These are phyloP conservation scores for Monilinia aucupariae DNA, from an alignment of 2,329 filamentous ascomycete genomes.

Conservation along the genomic window DNA sequence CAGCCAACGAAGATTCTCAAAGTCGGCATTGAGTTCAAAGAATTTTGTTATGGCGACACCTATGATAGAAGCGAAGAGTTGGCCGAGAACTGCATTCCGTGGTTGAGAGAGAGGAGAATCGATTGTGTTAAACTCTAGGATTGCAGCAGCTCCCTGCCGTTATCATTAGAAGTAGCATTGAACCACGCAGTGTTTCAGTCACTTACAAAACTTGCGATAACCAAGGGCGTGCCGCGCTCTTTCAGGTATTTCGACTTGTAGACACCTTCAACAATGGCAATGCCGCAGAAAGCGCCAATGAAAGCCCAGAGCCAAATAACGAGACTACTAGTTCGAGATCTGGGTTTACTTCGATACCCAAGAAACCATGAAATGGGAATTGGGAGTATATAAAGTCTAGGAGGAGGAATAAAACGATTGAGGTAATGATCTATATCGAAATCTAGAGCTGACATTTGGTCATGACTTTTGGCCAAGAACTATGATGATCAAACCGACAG, in stretches of 20 bases:
- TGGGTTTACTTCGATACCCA: conserved; percentile 48
- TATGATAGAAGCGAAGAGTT: conserved; percentile 55
- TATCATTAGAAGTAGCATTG: background rate
- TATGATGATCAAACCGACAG: background rate
- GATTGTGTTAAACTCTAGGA: conserved; percentile 69
- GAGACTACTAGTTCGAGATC: conserved; percentile 48
- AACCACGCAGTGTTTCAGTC: background rate
- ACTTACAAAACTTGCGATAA: conserved; percentile 68
- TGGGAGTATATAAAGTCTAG: conserved; percentile 60
- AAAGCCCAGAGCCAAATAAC: conserved; percentile 57
- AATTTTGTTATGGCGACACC: conserved; percentile 61
- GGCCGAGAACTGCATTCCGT: conserved; percentile 62
- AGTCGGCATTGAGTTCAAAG: conserved; percentile 47
- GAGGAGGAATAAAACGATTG: conserved; percentile 63
- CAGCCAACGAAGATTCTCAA: conserved; percentile 54
- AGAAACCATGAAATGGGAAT: conserved; percentile 62
- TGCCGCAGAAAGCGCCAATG: conserved; percentile 56
- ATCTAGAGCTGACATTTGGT: conserved; percentile 17
- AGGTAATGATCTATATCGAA: conserved; percentile 75
- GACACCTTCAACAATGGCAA: conserved; percentile 55
- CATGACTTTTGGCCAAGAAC: conserved; percentile 3
- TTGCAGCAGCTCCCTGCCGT: conserved; percentile 58
- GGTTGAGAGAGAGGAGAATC: conserved; percentile 69
- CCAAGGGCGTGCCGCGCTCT: conserved; percentile 48
- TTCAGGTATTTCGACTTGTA: conserved; percentile 48